Evolutionary conservation across 2,329 filamentous ascomycete genomes (phyloP).

Genomic region (Diplodia corticola): DNA sequence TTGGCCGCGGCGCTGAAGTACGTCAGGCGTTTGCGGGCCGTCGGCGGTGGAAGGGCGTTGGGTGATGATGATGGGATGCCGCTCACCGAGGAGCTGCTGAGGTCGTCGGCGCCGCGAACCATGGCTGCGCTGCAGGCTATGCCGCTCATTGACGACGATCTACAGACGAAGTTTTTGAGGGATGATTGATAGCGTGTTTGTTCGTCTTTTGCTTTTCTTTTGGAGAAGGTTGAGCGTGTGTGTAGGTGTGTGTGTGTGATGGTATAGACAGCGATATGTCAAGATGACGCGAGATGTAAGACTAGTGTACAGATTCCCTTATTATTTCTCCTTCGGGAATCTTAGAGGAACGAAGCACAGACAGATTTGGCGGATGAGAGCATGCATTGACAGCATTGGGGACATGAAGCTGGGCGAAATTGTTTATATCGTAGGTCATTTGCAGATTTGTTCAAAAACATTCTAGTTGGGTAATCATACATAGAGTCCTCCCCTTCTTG

Average conservation of each 20-base stretch:
- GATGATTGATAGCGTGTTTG: neutral
- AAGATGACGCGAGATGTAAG: neutral
- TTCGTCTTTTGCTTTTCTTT: neutral
- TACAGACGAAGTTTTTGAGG: conserved; percentile 35
- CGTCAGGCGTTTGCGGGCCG: conserved; percentile 38
- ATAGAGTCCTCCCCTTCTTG: too few relatives aligned
- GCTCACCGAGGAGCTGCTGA: conserved; percentile 34
- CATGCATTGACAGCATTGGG: too few relatives aligned
- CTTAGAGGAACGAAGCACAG: neutral
- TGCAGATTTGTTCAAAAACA: too few relatives aligned
- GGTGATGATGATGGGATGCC: conserved; percentile 26
- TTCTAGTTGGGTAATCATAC: too few relatives aligned
- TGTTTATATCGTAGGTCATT: too few relatives aligned
- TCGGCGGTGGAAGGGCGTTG: conserved; percentile 28
- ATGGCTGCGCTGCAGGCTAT: conserved; percentile 47
- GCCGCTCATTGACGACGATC: conserved; percentile 37
- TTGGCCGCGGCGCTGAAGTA: conserved; percentile 41
- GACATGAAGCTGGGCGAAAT: too few relatives aligned
- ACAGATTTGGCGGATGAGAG: neutral
- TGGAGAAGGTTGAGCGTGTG: too few relatives aligned
- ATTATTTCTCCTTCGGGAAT: neutral
- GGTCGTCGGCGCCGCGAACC: conserved; percentile 41
- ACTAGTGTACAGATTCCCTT: neutral
- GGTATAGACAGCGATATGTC: neutral
- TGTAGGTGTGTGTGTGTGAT: too few relatives aligned